Evolutionary conservation across 2,329 filamentous ascomycete species (phyloP).

Genomic region (Calonectria pteridis): DNA sequence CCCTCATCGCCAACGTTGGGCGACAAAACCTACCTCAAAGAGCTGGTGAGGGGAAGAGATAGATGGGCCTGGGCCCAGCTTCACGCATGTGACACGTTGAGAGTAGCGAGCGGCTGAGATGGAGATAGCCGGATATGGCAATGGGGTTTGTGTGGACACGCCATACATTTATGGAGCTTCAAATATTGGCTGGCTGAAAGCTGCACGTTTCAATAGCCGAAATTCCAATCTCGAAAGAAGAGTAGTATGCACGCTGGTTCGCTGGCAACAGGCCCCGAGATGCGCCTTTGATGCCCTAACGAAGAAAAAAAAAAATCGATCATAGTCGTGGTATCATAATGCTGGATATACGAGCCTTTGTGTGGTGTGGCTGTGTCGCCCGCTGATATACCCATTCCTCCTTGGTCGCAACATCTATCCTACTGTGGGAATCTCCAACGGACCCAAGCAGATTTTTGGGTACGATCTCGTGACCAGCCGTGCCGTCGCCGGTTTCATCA

Average conservation of each 20-base stretch:
- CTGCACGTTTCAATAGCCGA: not conserved
- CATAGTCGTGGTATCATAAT: slow-evolving; percentile 10
- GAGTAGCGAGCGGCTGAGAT: slow-evolving; percentile 2
- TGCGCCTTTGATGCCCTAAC: not conserved
- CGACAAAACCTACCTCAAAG: not conserved
- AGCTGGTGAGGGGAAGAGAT: not conserved
- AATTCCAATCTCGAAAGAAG: not conserved
- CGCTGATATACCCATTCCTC: not conserved
- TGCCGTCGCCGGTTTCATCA: slow-evolving; percentile 14
- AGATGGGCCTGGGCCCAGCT: not conserved
- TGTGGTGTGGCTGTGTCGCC: not conserved
- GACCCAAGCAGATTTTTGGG: too few relatives aligned
- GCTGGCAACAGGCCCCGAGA: not conserved
- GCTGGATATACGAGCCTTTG: not conserved
- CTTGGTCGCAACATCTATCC: not conserved
- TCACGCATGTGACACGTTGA: not conserved
- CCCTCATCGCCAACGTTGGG: not conserved
- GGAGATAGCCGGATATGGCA: slow-evolving; percentile 1
- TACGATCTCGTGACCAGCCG: not conserved
- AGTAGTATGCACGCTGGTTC: not conserved
- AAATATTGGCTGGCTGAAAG: not conserved
- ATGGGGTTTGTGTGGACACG: not conserved
- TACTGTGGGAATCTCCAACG: not conserved
- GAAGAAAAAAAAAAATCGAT: not conserved
- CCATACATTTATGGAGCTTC: not conserved